Base-by-base conservation (phyloP, 371 early-diverging fungal genomes). In the Blakeslea trispora region DNA sequence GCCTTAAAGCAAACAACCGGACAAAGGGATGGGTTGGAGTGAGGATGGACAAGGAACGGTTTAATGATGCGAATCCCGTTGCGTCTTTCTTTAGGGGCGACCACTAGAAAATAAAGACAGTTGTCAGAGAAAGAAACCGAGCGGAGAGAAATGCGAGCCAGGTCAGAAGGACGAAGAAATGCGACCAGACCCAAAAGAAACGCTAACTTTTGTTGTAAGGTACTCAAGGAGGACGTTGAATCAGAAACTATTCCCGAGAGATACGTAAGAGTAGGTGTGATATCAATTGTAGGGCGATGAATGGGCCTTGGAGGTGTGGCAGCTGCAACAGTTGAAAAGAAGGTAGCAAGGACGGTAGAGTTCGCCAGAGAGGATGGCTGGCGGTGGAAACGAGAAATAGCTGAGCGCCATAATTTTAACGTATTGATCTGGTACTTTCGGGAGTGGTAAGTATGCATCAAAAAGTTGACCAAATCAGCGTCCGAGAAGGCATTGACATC, bases 181-280 rank as follows among this genome's bases (percentile, higher is more conserved):
- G 54, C 45, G 5, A 34, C 45, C 45, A 53, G 35, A 10, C 35
- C 54, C 34, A 53, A 34, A 18, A 53, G 34, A 34, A 53, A 53
- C 9, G 54, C 54, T 17, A 41, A 40, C 34, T 53, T 53, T 18
- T 52, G 52, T 6, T 52, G 40, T 23, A 52, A 21, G 8, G n/a
- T 43, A 6, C 3, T 40, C 2, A 23, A 15, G 7, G 13, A 18
- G 10, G 55, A 45, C 15, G 19, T 23, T 9, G 55, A n/a, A n/a
- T 5, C 4, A 18, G 54, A 61, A 11, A 31, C 18, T 1, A 54
- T 45, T n/a, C 43, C 48, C 4, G 32, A 23, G 5, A 42, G 41
- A 48, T 32, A 32, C 2, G 31, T 41, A 41, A 48, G 9, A 0
- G 49, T 9, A 24, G 52, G 19, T 28, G 28, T 22, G n/a, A 28